phyloP scores from a whole-genome alignment of 2,329 filamentous ascomycete species.

The Cytospora paraplurivora region DNA sequence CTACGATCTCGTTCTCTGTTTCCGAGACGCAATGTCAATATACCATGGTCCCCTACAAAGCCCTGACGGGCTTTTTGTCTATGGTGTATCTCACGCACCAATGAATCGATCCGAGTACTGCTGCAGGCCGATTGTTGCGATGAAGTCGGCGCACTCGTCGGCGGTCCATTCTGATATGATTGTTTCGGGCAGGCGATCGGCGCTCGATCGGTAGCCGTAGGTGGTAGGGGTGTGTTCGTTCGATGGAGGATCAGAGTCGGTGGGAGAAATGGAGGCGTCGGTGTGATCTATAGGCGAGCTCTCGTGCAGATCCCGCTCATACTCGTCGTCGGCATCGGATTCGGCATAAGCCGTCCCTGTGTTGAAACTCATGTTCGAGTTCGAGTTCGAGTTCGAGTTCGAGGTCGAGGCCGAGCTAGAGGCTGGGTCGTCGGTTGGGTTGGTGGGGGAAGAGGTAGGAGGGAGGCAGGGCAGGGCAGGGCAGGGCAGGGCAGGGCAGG shows the following conservation, averaged over 20 bases:
- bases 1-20: conserved; percentile 89
- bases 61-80: conserved; percentile 2
- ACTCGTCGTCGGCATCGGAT: conserved; percentile 82
- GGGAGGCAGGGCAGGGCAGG: conserved; percentile 5
- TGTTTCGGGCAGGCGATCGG: conserved; percentile 70
- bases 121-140: conserved; percentile 74
- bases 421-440: conserved; percentile 5
- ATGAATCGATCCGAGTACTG: conserved; percentile 84
- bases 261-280: conserved; percentile 70
- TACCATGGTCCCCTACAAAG: background rate
- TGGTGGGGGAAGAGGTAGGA: conserved; percentile 12
- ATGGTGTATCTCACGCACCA: conserved; percentile 58
- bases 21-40: conserved; percentile 32
- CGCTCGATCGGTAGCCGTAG: conserved; percentile 66
- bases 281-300: conserved; percentile 66
- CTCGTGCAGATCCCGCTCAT: conserved; percentile 71
- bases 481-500: conserved; percentile 4
- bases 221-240: conserved; percentile 79
- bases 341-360: conserved; percentile 73
- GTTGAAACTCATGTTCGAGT: conserved; percentile 59
- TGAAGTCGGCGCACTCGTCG: conserved; percentile 88
- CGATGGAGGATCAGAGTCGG: conserved; percentile 70
- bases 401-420: conserved; percentile 4
- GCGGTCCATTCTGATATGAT: conserved; percentile 79
- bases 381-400: background rate